Conservation (phyloP, 2,329 filamentous ascomycete genomes). For the Ceratocystis harringtonii region DNA sequence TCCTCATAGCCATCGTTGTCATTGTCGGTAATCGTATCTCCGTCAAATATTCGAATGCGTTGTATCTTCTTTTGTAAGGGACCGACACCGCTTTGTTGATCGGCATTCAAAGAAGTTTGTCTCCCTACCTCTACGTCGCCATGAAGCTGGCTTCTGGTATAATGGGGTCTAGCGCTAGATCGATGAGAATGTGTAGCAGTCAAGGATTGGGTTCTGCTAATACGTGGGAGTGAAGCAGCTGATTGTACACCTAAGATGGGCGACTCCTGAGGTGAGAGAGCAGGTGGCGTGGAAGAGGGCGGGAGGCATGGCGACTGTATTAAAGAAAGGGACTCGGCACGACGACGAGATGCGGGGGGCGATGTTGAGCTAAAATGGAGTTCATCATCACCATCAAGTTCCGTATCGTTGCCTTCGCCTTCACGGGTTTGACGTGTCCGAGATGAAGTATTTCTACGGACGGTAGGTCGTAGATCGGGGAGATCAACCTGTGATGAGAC, state of each 20-base stretch:
- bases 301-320: not conserved
- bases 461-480: constrained; percentile 11
- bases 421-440: not conserved
- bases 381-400: not conserved
- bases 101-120: not conserved
- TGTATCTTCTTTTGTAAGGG: not conserved
- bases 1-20: not conserved
- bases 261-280: not conserved
- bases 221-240: not conserved
- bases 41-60: not conserved
- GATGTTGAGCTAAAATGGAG: too few relatives aligned
- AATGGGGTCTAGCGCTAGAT: not conserved
- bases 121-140: not conserved
- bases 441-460: not conserved
- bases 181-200: not conserved
- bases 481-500: constrained; percentile 16
- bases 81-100: not conserved
- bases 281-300: not conserved
- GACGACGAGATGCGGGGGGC: not conserved
- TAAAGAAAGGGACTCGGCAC: not conserved
- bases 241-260: not conserved
- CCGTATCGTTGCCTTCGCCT: not conserved
- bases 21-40: not conserved
- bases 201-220: not conserved
- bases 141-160: not conserved